Evolutionary conservation across 495 filamentous ascomycete species (phyloP).

Genomic region (Xylaria castorea): DNA sequence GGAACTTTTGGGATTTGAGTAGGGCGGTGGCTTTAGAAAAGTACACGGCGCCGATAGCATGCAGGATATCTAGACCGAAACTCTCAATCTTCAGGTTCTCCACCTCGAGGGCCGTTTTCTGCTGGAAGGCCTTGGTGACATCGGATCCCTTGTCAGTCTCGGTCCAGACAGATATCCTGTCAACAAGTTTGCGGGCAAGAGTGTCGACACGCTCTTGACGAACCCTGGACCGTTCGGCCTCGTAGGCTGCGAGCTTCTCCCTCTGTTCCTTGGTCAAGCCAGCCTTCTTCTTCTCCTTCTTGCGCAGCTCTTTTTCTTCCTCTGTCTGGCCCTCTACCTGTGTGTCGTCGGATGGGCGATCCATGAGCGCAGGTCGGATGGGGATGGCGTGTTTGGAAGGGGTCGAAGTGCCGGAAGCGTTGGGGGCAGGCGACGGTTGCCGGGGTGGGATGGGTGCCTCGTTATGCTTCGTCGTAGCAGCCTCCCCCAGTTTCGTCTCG

Average conservation of each 20-base stretch:
- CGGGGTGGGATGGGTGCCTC: slow-evolving; percentile 39
- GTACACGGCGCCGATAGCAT: slow-evolving; percentile 92
- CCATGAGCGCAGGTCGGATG: slow-evolving; percentile 84
- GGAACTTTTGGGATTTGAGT: slow-evolving; percentile 93
- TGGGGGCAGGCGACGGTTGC: slow-evolving; percentile 51
- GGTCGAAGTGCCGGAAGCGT: slow-evolving; percentile 60
- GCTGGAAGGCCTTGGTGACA: slow-evolving; percentile 87
- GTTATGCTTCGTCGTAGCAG: slow-evolving; percentile 32
- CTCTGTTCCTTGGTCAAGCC: slow-evolving; percentile 85
- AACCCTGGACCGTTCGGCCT: slow-evolving; percentile 80
- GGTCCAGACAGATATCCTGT: slow-evolving; percentile 94
- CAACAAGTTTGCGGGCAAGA: slow-evolving; percentile 81
- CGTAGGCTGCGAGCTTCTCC: slow-evolving; percentile 86
- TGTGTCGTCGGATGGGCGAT: slow-evolving; percentile 86
- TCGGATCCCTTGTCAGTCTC: slow-evolving; percentile 90
- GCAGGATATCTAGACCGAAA: slow-evolving; percentile 95
- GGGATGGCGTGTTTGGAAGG: slow-evolving; percentile 60
- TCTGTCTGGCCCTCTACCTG: slow-evolving; percentile 70
- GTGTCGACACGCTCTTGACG: slow-evolving; percentile 91
- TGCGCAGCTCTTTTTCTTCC: slow-evolving; percentile 74
- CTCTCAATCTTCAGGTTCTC: slow-evolving; percentile 99
- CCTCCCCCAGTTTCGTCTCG: slow-evolving; percentile 22
- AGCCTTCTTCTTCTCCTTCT: slow-evolving; percentile 83
- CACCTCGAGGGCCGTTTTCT: slow-evolving; percentile 92
- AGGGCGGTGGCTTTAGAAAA: slow-evolving; percentile 83